Percentiles rank a stretch among this genome's conserved stretches.
phyloP scores from a whole-genome alignment of 2,329 filamentous ascomycete species.

The Thielaviopsis populi region DNA sequence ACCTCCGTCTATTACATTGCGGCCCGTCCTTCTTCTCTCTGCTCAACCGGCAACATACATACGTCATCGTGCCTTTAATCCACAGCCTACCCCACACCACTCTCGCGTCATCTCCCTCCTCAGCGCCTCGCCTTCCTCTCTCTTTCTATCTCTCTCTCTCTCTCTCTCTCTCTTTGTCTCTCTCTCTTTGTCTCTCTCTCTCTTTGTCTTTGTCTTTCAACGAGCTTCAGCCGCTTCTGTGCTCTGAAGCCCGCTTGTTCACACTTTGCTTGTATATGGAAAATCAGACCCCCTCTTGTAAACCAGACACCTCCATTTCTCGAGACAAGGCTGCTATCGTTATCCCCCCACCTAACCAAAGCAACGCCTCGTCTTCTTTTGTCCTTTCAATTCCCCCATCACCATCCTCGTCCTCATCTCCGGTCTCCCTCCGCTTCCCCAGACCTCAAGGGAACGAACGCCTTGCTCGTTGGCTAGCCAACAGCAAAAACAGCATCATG shows the following conservation, averaged over 20 bases:
- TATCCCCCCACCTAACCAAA: neutral
- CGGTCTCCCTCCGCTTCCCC: constrained; percentile 41
- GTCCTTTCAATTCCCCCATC: constrained; percentile 7
- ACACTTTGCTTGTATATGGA: constrained; percentile 11
- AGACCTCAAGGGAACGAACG: constrained; percentile 38
- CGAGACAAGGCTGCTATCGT: neutral
- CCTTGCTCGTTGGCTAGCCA: constrained; percentile 45
- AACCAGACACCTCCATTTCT: constrained; percentile 10
- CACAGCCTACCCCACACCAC: neutral
- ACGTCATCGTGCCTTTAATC: constrained; percentile 1
- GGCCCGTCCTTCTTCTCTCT: constrained; percentile 3
- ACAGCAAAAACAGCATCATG: constrained; percentile 43
- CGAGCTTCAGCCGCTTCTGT: constrained; percentile 2
- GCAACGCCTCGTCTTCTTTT: constrained; percentile 4
- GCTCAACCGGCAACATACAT: neutral
- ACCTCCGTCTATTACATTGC: neutral
- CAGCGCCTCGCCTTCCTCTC: neutral
- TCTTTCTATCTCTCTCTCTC: neutral
- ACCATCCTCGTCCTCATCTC: constrained; percentile 23
- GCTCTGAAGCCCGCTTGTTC: constrained; percentile 10
- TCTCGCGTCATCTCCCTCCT: neutral
- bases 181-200: neutral
- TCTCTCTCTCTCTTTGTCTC: neutral
- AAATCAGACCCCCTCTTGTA: constrained; percentile 2
- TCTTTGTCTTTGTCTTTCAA: neutral